Conservation (phyloP, 176 grass and related monocot species). For the Carex parvula region DNA sequence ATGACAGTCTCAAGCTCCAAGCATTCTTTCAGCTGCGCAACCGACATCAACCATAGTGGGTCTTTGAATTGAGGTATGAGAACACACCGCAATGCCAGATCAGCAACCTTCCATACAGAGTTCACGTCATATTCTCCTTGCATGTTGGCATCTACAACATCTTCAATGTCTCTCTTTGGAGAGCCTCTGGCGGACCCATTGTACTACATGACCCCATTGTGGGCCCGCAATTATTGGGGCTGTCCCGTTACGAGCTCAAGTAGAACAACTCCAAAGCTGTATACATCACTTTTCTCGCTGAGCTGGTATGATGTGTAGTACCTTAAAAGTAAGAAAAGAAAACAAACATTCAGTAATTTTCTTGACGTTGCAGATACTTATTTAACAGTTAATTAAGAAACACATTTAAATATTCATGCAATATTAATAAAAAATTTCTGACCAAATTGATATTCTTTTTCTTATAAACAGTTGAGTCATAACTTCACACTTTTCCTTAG, state of each 20-base stretch:
- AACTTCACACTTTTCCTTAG: not conserved
- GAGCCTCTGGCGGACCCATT: constrained; percentile 44
- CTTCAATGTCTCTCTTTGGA: constrained; percentile 50
- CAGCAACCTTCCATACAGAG: constrained; percentile 53
- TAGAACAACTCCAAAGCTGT: constrained; percentile 51
- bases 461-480: not conserved
- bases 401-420: not conserved
- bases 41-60: constrained; percentile 46
- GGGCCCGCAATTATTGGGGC: constrained; percentile 26
- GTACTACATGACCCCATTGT: constrained; percentile 25
- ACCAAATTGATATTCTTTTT: not conserved
- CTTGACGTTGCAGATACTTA: not conserved
- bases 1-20: constrained; percentile 31
- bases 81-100: constrained; percentile 36
- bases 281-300: constrained; percentile 55
- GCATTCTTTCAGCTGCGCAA: constrained; percentile 52
- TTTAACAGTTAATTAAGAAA: not conserved
- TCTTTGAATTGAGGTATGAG: constrained; percentile 29
- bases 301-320: constrained; percentile 39
- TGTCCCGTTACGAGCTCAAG: constrained; percentile 47
- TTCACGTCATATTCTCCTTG: constrained; percentile 45
- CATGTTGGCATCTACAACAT: constrained; percentile 38
- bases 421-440: not conserved
- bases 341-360: constrained; percentile 1
- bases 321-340: constrained; percentile 23